Evolutionary conservation across 2,329 filamentous ascomycete genomes (phyloP).

Genomic region (Fusarium nelsonii): DNA sequence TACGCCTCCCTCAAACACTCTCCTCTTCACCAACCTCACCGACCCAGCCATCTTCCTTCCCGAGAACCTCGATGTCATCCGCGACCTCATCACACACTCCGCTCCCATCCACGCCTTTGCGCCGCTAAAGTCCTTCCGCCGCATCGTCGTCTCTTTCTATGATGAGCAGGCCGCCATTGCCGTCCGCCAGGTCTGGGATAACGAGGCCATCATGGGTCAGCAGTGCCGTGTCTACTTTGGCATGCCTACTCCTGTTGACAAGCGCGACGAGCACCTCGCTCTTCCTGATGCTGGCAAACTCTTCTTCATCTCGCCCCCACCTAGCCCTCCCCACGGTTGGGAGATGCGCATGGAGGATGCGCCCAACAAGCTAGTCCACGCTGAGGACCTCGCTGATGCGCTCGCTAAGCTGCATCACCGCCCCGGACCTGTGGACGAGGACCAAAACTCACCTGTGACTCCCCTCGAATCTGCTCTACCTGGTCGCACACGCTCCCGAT

Average conservation of each 20-base stretch:
- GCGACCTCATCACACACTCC: slow-evolving; percentile 75
- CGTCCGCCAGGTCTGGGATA: slow-evolving; percentile 79
- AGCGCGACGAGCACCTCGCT: slow-evolving; percentile 69
- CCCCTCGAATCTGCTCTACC: slow-evolving; percentile 49
- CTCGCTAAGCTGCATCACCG: slow-evolving; percentile 71
- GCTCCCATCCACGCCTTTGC: slow-evolving; percentile 82
- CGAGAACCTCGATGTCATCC: slow-evolving; percentile 79
- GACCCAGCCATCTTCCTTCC: slow-evolving; percentile 79
- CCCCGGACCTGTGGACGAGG: slow-evolving; percentile 55
- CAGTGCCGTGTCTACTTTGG: slow-evolving; percentile 77
- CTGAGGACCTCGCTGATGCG: slow-evolving; percentile 76
- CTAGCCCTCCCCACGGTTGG: slow-evolving; percentile 76
- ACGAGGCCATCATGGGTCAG: slow-evolving; percentile 78
- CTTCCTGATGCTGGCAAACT: slow-evolving; percentile 77
- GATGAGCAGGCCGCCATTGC: slow-evolving; percentile 75
- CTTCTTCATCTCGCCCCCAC: slow-evolving; percentile 79
- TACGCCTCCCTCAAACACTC: slow-evolving; percentile 83
- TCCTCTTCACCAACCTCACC: slow-evolving; percentile 84
- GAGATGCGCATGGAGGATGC: slow-evolving; percentile 76
- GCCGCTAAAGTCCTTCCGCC: slow-evolving; percentile 84
- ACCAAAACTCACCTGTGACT: slow-evolving; percentile 50
- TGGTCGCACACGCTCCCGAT: slow-evolving; percentile 64
- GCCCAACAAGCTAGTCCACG: slow-evolving; percentile 77
- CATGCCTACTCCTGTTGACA: slow-evolving; percentile 68
- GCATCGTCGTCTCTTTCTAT: slow-evolving; percentile 84